Evolutionary conservation across 2,329 filamentous ascomycete genomes (phyloP).

Genomic region (Cryoendolithus antarcticus): DNA sequence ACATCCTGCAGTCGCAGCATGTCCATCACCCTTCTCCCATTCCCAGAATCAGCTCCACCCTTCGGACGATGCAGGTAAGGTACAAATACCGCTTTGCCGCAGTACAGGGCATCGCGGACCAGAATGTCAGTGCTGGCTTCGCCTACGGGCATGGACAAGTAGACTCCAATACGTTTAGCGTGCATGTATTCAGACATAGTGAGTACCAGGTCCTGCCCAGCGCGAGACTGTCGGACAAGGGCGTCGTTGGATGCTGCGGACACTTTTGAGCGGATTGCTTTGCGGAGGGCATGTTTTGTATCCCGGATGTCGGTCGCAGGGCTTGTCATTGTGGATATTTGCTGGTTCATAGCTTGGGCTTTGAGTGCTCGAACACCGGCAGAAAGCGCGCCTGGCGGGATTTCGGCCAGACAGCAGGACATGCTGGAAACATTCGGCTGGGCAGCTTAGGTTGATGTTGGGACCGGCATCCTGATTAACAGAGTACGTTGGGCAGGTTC

Average conservation of each 20-base stretch:
- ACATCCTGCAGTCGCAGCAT: constrained; percentile 72
- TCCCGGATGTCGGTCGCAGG: neutral
- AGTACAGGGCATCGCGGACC: constrained; percentile 63
- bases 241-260: constrained; percentile 49
- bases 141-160: constrained; percentile 79
- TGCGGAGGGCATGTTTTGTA: constrained; percentile 66
- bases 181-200: constrained; percentile 61
- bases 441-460: too few species aligned
- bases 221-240: constrained; percentile 56
- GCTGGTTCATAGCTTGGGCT: too few species aligned
- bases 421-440: too few species aligned
- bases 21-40: constrained; percentile 66
- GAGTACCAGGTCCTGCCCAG: constrained; percentile 52
- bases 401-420: too few species aligned
- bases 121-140: constrained; percentile 78
- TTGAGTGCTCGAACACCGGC: too few species aligned
- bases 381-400: too few species aligned
- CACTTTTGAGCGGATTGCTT: constrained; percentile 55
- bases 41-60: constrained; percentile 1
- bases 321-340: too few species aligned
- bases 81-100: constrained; percentile 78
- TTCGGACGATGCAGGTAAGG: constrained; percentile 67
- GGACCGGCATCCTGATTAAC: too few species aligned
- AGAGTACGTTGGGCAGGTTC: too few species aligned
- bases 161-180: constrained; percentile 68